Percentiles rank a stretch among this genome's conserved stretches.
Evolutionary conservation across 108 stramenopile genomes (phyloP).

Genomic region (Cylindrotheca closterium): DNA sequence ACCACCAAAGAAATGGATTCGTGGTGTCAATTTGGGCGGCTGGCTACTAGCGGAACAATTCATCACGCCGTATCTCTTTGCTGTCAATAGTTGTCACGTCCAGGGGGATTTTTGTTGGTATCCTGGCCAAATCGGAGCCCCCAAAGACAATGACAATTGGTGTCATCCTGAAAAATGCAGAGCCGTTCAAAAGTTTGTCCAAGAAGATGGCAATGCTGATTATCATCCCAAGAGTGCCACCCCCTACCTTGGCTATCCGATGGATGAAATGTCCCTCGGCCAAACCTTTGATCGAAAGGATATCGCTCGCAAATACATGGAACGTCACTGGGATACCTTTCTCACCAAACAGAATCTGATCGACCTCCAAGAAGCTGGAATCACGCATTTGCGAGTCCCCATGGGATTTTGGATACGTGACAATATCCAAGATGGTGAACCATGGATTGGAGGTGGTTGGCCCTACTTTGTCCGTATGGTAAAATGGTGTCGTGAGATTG

Average conservation of each 20-base stretch:
- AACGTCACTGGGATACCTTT: slow-evolving; percentile 74
- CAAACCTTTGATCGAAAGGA: slow-evolving; percentile 14
- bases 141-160: slow-evolving; percentile 2
- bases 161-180: slow-evolving; percentile 29
- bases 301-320: slow-evolving; percentile 49
- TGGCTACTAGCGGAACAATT: slow-evolving; percentile 66
- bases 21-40: slow-evolving; percentile 68
- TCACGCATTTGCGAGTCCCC: slow-evolving; percentile 75
- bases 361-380: slow-evolving; percentile 39
- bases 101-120: slow-evolving; percentile 46
- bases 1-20: slow-evolving; percentile 46
- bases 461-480: slow-evolving; percentile 50
- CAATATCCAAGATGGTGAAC: slow-evolving; percentile 31
- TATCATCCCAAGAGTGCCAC: slow-evolving; percentile 20
- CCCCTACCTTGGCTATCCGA: slow-evolving; percentile 46
- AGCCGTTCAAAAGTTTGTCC: slow-evolving; percentile 19
- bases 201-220: slow-evolving; percentile 21
- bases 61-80: slow-evolving; percentile 72
- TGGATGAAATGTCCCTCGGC: slow-evolving; percentile 52
- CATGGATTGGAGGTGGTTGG: slow-evolving; percentile 63
- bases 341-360: slow-evolving; percentile 50
- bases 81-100: slow-evolving; percentile 50
- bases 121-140: slow-evolving; percentile 38
- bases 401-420: slow-evolving; percentile 67
- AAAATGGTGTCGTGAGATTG: slow-evolving; percentile 50